Evolutionary conservation across 139 green algal species (phyloP).

Genomic region (Picochlorum costavermella): DNA sequence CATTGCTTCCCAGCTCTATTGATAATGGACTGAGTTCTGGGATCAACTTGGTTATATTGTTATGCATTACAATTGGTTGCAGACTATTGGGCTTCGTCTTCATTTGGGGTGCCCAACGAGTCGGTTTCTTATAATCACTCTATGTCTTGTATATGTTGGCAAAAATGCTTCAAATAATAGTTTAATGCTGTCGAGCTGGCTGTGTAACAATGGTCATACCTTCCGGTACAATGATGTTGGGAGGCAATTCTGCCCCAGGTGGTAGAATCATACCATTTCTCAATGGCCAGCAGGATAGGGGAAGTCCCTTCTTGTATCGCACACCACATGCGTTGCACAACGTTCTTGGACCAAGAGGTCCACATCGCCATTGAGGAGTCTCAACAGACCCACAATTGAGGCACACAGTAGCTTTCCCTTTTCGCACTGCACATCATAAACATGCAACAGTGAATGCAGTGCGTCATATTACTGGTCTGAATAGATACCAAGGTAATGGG

Average conservation of each 20-base stretch:
- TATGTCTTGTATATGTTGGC: not conserved
- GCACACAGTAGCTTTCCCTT: constrained; percentile 37
- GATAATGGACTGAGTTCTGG: constrained; percentile 37
- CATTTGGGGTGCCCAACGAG: constrained; percentile 2
- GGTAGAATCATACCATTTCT: constrained; percentile 32
- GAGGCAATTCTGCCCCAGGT: constrained; percentile 19
- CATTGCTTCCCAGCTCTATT: constrained; percentile 14
- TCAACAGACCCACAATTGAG: constrained; percentile 42
- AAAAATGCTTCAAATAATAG: not conserved
- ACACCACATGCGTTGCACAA: constrained; percentile 81
- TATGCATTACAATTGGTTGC: constrained; percentile 29
- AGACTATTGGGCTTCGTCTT: constrained; percentile 12
- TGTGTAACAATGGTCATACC: constrained; percentile 26
- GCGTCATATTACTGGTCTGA: too few species aligned
- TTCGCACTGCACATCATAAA: constrained; percentile 6
- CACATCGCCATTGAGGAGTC: constrained; percentile 68
- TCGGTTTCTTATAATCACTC: not conserved
- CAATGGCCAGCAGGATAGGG: constrained; percentile 36
- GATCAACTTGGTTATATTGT: constrained; percentile 29
- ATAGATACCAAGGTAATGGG: too few species aligned
- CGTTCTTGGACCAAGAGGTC: constrained; percentile 62
- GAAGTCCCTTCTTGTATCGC: constrained; percentile 54
- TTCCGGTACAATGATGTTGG: constrained; percentile 13
- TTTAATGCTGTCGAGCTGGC: not conserved
- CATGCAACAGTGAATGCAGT: not conserved